Conservation (phyloP, 257 asterid genomes). For the Cynanchum wilfordii region DNA sequence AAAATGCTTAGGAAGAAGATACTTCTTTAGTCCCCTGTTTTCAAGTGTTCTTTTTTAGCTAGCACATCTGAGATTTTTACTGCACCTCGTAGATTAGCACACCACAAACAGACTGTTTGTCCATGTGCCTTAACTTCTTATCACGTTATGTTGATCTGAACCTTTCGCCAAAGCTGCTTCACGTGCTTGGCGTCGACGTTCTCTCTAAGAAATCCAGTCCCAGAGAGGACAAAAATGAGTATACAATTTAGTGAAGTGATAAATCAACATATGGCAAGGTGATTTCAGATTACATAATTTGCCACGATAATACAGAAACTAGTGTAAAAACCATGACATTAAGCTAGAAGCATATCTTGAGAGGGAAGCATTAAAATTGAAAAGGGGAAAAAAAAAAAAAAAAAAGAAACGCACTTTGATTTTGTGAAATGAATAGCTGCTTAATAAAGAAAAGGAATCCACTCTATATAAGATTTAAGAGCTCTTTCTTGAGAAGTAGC, state of each 20-base stretch:
- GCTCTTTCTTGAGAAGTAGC: not conserved
- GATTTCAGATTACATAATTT: not conserved
- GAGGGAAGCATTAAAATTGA: not conserved
- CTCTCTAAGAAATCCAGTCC: not conserved
- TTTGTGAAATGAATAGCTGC: not conserved
- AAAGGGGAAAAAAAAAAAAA: not conserved
- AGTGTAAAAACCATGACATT: not conserved
- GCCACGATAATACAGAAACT: not conserved
- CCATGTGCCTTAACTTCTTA: not conserved
- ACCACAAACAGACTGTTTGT: not conserved
- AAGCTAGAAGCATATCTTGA: not conserved
- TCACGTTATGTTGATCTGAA: not conserved
- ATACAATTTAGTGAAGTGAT: not conserved
- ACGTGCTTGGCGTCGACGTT: not conserved
- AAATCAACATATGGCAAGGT: not conserved
- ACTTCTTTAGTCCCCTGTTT: not conserved
- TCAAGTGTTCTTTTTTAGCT: not conserved
- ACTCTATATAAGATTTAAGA: not conserved
- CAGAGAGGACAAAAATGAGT: not conserved
- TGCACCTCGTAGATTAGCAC: not conserved
- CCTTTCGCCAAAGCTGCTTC: conserved; percentile 2
- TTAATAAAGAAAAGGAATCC: not conserved
- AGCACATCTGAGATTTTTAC: not conserved
- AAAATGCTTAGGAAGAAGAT: not conserved
- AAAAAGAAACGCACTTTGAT: not conserved